Conservation (phyloP, 371 early-diverging fungal genomes). For the Mortierella sp. region DNA sequence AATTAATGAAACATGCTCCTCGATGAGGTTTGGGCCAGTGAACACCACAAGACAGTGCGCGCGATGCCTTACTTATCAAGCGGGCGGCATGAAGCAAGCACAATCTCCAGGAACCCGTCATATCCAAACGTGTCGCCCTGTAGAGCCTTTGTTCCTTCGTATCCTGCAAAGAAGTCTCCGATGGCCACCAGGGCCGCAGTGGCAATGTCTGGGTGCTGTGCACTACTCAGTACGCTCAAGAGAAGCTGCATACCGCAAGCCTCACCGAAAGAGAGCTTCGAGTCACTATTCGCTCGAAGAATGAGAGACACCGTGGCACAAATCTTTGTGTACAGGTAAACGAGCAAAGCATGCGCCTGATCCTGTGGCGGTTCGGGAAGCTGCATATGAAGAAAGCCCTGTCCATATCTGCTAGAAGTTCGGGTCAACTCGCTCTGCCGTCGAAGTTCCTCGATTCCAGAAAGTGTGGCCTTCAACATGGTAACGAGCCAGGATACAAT, state of each 20-base stretch:
- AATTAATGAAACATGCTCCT: too few relatives aligned
- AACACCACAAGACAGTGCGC: too few relatives aligned
- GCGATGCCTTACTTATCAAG: slow-evolving; percentile 46
- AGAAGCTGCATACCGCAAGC: slow-evolving; percentile 50
- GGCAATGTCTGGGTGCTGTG: slow-evolving; percentile 54
- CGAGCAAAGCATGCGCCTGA: slow-evolving; percentile 46
- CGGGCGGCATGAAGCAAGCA: slow-evolving; percentile 49
- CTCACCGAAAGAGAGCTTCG: slow-evolving; percentile 43
- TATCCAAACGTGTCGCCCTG: slow-evolving; percentile 54
- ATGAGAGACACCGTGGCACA: slow-evolving; percentile 45
- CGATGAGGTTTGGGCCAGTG: too few relatives aligned
- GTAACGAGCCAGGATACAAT: slow-evolving; percentile 37
- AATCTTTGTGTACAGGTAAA: slow-evolving; percentile 46
- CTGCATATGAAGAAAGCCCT: slow-evolving; percentile 26
- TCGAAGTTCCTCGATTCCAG: slow-evolving; percentile 48
- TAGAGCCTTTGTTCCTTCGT: slow-evolving; percentile 51
- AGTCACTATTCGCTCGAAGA: slow-evolving; percentile 28
- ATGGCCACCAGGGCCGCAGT: slow-evolving; percentile 56
- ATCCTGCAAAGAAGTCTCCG: slow-evolving; percentile 57
- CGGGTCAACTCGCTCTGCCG: slow-evolving; percentile 29
- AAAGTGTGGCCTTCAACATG: slow-evolving; percentile 46
- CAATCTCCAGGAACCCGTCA: slow-evolving; percentile 56
- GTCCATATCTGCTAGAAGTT: slow-evolving; percentile 16
- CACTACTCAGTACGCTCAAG: slow-evolving; percentile 44
- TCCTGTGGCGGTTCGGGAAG: slow-evolving; percentile 38